These are phyloP conservation scores for Bryopsis sp. DNA, from an alignment of 139 green algal species.

Conservation along the genomic window DNA sequence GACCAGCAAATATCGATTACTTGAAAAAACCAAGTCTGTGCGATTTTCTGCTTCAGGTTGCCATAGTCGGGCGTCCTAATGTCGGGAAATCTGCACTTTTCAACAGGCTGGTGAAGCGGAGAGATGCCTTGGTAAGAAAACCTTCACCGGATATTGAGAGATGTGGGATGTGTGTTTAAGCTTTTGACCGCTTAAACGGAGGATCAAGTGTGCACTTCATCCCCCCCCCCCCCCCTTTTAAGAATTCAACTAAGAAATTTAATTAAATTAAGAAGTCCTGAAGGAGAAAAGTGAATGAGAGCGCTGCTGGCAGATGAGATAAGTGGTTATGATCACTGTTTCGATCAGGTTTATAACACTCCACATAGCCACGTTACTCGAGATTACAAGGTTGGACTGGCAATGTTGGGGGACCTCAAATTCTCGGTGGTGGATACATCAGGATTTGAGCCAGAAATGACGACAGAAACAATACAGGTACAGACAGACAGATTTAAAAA, in stretches of 20 bases:
- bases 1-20: no score
- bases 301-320: no score
- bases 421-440: constrained; percentile 85
- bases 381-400: constrained; percentile 74
- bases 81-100: constrained; percentile 88
- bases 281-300: no score
- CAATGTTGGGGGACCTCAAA: constrained; percentile 61
- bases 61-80: constrained; percentile 76
- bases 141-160: neutral
- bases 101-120: constrained; percentile 60
- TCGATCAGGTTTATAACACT: constrained; percentile 71
- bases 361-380: constrained; percentile 83
- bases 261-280: no score
- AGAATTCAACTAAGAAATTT: no score
- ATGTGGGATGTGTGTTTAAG: no score
- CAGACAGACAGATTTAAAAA: neutral
- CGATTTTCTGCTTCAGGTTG: no score
- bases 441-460: constrained; percentile 61
- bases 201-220: no score
- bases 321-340: no score
- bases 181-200: no score
- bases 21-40: no score
- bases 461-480: constrained; percentile 40
- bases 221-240: no score
- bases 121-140: constrained; percentile 60